Evolutionary conservation across 176 grass and related monocot genomes (phyloP).

Genomic region (Cymbopogon citratus): DNA sequence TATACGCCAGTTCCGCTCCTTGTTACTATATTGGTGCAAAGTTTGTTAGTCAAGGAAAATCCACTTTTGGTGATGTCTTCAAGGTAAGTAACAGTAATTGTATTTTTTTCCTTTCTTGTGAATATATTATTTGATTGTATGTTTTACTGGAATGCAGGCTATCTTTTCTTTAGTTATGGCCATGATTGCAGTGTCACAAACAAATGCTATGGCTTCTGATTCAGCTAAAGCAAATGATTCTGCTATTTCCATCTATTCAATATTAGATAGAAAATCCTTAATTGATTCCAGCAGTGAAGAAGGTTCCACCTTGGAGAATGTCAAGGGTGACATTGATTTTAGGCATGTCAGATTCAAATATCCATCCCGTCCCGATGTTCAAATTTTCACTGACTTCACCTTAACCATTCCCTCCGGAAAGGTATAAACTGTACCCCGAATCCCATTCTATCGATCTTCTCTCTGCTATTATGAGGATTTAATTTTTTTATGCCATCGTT

Average conservation of each 20-base stretch:
- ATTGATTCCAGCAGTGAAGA: conserved; percentile 13
- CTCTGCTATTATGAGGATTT: background rate
- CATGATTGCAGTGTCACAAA: conserved; percentile 8
- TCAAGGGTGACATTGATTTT: conserved; percentile 21
- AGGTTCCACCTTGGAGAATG: background rate
- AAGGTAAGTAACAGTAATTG: conserved; percentile 15
- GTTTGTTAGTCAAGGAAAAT: conserved; percentile 28
- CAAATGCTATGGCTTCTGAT: conserved; percentile 1
- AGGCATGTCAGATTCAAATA: conserved; percentile 20
- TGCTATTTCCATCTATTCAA: conserved; percentile 19
- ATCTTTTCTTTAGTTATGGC: conserved; percentile 2
- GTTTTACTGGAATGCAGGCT: conserved; percentile 16
- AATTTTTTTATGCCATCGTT: background rate
- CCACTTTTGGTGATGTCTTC: conserved; percentile 32
- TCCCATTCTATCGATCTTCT: background rate
- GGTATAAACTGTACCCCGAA: background rate
- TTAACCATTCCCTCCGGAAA: conserved; percentile 16
- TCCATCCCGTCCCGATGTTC: conserved; percentile 10
- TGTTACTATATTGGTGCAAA: conserved; percentile 42
- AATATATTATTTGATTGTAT: background rate
- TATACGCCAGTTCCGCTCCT: conserved; percentile 12
- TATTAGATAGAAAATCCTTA: conserved; percentile 18
- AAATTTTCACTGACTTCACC: conserved; percentile 21
- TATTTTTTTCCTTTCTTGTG: background rate
- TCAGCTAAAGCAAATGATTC: conserved; percentile 16